phyloP scores from a whole-genome alignment of 805 yeast species.

The Candida berthetii region DNA sequence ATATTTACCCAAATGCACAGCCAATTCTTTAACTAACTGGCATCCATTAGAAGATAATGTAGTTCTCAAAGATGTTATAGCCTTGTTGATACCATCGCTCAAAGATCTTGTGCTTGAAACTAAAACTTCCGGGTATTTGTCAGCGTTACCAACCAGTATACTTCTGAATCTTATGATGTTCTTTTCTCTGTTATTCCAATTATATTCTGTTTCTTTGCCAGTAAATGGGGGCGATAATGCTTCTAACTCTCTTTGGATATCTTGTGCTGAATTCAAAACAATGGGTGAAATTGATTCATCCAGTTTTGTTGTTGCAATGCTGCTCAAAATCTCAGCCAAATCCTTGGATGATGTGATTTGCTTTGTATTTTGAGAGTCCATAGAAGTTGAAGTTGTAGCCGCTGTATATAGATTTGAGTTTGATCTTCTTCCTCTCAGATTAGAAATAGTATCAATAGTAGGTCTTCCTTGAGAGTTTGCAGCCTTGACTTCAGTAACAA shows the following conservation, averaged over 20 bases:
- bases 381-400: background rate
- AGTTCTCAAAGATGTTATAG: constrained; percentile 72
- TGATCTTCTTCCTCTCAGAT: constrained; percentile 2
- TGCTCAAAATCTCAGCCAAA: constrained; percentile 7
- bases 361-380: background rate
- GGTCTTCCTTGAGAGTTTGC: background rate
- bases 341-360: constrained; percentile 6
- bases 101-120: constrained; percentile 27
- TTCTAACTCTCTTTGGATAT: constrained; percentile 21
- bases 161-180: constrained; percentile 50
- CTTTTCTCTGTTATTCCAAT: constrained; percentile 76
- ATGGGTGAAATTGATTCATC: constrained; percentile 12
- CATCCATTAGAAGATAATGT: constrained; percentile 74
- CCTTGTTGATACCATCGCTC: constrained; percentile 58
- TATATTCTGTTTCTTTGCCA: constrained; percentile 81
- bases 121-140: constrained; percentile 31
- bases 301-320: constrained; percentile 13
- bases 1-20: constrained; percentile 17
- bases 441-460: constrained; percentile 20
- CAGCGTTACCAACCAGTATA: constrained; percentile 52
- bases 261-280: constrained; percentile 6
- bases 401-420: background rate
- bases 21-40: constrained; percentile 65
- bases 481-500: constrained; percentile 8
- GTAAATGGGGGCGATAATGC: constrained; percentile 37